Evolutionary conservation across 176 grass and related monocot genomes (phyloP), one percentile per base, ranked within the genome.

Genomic region (Stipa capillata): DNA sequence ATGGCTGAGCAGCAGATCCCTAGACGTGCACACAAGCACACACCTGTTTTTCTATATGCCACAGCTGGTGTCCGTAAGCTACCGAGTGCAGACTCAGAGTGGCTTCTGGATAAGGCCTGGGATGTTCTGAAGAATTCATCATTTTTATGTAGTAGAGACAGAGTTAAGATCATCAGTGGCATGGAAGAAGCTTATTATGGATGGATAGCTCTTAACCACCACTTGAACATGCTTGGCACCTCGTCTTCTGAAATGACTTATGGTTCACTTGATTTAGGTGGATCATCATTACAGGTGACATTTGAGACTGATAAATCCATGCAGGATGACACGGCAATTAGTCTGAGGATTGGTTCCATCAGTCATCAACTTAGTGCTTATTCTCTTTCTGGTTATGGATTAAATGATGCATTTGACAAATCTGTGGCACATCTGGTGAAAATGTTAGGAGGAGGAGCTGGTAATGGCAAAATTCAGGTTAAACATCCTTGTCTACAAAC

Each of bases 141-240:
- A 59, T 98, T 98, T 90, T 85, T 86, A 53, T 98, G 92, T 84
- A 92, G 67, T 16, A 88, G 92, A 90, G 92, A 98, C 49, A 84
- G 84, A 82, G 84, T 97, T 47, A 98, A 98, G 83, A 92, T 89
- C 37, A 97, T 98, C 65, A 94, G 43, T 76, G 96, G 96, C 24
- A 98, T 95, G 89, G 96, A 98, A 20, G 96, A 98, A 88, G 96
- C 96, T 65, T 98, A 98, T 90, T 98, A 91, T 93, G 96, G 96
- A 65, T 98, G 96, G 96, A 91, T 98, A 74, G 96, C 92, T 69
- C 82, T 98, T 76, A 98, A 98, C 76, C 90, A 95, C 74, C 78
- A 90, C 53, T 81, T 89, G 83, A 85, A 93, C 43, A 85, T 92
- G 80, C 75, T 98, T 47, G 90, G 89, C 89, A 84, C 88, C 51